Conservation (phyloP, 306 rosid species). For the Urtica urens region DNA sequence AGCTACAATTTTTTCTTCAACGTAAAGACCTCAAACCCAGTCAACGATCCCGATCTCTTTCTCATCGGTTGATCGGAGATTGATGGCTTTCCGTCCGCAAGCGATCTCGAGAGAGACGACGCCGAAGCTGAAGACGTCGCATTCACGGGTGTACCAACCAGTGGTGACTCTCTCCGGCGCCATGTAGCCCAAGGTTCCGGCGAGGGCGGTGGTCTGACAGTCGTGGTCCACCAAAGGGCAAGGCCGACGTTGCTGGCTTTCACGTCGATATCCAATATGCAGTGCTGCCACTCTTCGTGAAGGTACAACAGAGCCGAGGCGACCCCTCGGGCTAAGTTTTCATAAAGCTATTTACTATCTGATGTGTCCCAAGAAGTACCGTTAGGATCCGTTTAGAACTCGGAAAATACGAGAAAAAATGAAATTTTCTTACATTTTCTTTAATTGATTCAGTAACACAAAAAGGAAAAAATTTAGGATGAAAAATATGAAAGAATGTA, state of each 20-base stretch:
- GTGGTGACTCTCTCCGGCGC: constrained; percentile 69
- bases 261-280: constrained; percentile 56
- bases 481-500: too few species aligned
- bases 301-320: too few species aligned
- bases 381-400: too few species aligned
- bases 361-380: too few species aligned
- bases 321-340: too few species aligned
- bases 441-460: too few species aligned
- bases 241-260: constrained; percentile 73
- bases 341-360: too few species aligned
- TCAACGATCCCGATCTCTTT: constrained; percentile 52
- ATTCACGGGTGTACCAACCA: constrained; percentile 57
- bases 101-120: constrained; percentile 58
- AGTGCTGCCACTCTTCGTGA: too few species aligned
- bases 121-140: constrained; percentile 67
- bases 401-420: too few species aligned
- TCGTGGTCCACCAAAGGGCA: constrained; percentile 64
- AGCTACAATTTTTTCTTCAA: constrained; percentile 35
- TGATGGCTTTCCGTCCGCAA: constrained; percentile 60
- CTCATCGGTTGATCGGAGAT: constrained; percentile 26
- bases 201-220: constrained; percentile 62
- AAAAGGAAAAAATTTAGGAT: too few species aligned
- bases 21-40: constrained; percentile 65
- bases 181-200: constrained; percentile 72
- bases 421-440: too few species aligned